phyloP scores from a whole-genome alignment of 805 yeast genomes.

The Lipomyces anomalus region DNA sequence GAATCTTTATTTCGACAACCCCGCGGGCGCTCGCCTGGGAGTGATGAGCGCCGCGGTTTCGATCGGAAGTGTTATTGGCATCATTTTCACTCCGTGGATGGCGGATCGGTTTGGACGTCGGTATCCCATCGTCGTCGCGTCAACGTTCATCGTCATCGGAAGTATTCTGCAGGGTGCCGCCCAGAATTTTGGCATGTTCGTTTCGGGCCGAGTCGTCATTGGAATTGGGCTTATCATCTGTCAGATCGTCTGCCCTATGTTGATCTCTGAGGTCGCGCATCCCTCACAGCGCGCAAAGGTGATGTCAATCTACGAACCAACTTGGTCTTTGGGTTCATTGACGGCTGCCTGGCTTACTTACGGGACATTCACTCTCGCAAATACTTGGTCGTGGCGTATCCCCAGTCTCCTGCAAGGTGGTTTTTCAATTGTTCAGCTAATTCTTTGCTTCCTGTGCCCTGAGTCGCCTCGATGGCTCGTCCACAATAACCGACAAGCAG shows the following conservation, averaged over 20 bases:
- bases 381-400: conserved; percentile 23
- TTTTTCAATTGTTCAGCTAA: conserved; percentile 35
- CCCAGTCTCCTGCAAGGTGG: conserved; percentile 40
- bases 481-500: conserved; percentile 38
- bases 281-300: conserved; percentile 25
- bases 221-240: conserved; percentile 17
- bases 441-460: conserved; percentile 37
- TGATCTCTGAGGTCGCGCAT: conserved; percentile 16
- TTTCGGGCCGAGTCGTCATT: conserved; percentile 16
- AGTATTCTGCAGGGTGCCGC: conserved; percentile 14
- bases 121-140: conserved; percentile 27
- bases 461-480: conserved; percentile 47
- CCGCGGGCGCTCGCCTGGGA: conserved; percentile 39
- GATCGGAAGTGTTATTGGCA: conserved; percentile 15
- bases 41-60: neutral
- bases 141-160: conserved; percentile 5
- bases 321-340: conserved; percentile 52
- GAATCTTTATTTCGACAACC: conserved; percentile 37
- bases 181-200: conserved; percentile 11
- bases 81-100: conserved; percentile 30
- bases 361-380: conserved; percentile 34
- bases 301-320: conserved; percentile 45
- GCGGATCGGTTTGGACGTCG: conserved; percentile 43
- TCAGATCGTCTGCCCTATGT: conserved; percentile 8
- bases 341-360: conserved; percentile 49